Base-by-base conservation (phyloP, 2,329 filamentous ascomycete species). In the Scedosporium aurantiacum region DNA sequence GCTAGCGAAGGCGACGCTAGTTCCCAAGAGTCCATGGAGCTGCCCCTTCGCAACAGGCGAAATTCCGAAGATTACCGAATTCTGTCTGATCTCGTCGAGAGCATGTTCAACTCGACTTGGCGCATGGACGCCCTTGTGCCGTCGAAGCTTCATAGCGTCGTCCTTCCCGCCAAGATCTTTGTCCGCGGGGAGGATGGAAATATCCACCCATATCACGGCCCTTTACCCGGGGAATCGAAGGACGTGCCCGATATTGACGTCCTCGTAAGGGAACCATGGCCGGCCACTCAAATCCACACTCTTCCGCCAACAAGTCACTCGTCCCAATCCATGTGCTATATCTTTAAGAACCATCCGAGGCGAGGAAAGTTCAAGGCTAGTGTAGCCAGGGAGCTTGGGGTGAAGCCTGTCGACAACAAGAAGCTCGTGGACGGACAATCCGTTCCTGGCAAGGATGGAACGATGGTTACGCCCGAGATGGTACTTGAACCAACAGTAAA, bases 381-480 rank as follows among this genome's bases (percentile, higher is more conserved):
- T 57, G 83, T 79, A 62, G 93, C 91, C 0, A 79, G 76, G 63
- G 78, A 76, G 28, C 75, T 91, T 2, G 87, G 87, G 1, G 82
- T 97, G 0, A 74, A 75, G 21, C 80, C 77, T 60, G 70, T 66
- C 0, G 76, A 86, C 57, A 95, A 81, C 71, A 78, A 78, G 41
- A 67, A 71, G 12, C 78, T 99, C 52, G 79, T 86, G 0, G 70
- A 68, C 1, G 91, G 91, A 2, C 65, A 86, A 64, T 85, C 73
- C 57, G 85, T 94, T 1, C 74, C 77, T 60, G 85, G 83, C 25
- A 75, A 78, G 14, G 81, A 87, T 67, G 91, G 90, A 4, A 79
- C 77, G 5, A 81, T 80, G 0, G 83, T 99, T 32, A 94, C 87
- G 0, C 88, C 93, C 1, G 89, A 94, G 0, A 94, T 96, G 87